Evolutionary conservation across 108 stramenopile genomes (phyloP), one percentile per base, ranked within the genome.

Genomic region (Skeletonema tropicum): DNA sequence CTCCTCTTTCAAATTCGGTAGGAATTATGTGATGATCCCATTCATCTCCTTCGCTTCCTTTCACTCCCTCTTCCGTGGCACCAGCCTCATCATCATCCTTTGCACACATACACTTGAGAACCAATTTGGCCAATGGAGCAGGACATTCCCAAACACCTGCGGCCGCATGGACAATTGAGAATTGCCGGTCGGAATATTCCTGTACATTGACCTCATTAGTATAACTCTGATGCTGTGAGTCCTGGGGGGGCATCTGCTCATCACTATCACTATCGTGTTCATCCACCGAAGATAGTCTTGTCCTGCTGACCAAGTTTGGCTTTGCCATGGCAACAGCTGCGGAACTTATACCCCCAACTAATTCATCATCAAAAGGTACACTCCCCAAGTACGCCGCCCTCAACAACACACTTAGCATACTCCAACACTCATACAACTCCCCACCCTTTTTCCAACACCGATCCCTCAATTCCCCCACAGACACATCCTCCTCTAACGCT

Each of bases 371-470:
- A 19, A 64, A 60, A 19, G 63, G 42, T 29, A 86, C 78, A 58
- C 48, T 71, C 25, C 84, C 80, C 66, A 57, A 57, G 68, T 86
- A 80, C 13, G 85, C 85, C 35, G 85, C 85, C 55, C 63, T 64
- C 35, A 86, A 57, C 33, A 86, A 66, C 52, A 81, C 74, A 11
- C 59, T 29, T 14, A 84, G 19, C 67, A 83, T 78, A 38, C 62
- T 60, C 86, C 86, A 86, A 74, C 81, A 86, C 52, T 86, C 86
- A 46, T 75, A 39, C 58, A 86, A 42, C 31, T 82, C 81, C 15
- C 86, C 86, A 9, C 77, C 86, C 64, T 74, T 60, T 3, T 52
- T 59, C n/a, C 62, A 49, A n/a, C 73, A 25, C 6, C 63, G 31
- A 2, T 65, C 62, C 30, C 68, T 31, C 31, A 60, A 78, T 71